Conservation (phyloP, 2,329 filamentous ascomycete species). For the Nothophaeocryptopus gaeumannii region DNA sequence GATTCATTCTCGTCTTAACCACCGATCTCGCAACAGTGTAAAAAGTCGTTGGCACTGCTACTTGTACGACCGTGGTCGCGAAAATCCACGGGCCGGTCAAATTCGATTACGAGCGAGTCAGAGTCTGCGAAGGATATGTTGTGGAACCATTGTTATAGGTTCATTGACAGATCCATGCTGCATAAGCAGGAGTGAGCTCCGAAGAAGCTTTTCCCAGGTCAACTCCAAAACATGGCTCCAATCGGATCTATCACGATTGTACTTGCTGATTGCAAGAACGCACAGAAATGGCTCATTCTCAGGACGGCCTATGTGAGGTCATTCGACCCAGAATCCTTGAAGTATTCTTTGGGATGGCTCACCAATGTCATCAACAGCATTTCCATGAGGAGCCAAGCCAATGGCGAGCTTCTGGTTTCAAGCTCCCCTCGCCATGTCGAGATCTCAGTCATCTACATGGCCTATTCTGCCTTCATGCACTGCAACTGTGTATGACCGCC, state of each 20-base stretch:
- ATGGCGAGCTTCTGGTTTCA: neutral
- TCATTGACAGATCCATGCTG: no score
- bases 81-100: no score
- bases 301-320: neutral
- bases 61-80: no score
- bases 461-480: neutral
- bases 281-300: neutral
- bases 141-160: no score
- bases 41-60: no score
- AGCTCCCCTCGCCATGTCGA: neutral
- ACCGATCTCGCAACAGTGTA: no score
- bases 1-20: no score
- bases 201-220: no score
- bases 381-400: neutral
- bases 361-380: neutral
- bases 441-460: neutral
- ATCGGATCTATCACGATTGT: neutral
- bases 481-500: conserved; percentile 2
- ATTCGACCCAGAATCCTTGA: neutral
- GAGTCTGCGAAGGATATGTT: no score
- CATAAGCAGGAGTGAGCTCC: no score
- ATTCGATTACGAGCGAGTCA: no score
- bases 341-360: neutral
- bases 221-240: neutral
- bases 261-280: neutral